phyloP scores from a whole-genome alignment of 768 basidiomycete genomes.

The Mycena amicta region DNA sequence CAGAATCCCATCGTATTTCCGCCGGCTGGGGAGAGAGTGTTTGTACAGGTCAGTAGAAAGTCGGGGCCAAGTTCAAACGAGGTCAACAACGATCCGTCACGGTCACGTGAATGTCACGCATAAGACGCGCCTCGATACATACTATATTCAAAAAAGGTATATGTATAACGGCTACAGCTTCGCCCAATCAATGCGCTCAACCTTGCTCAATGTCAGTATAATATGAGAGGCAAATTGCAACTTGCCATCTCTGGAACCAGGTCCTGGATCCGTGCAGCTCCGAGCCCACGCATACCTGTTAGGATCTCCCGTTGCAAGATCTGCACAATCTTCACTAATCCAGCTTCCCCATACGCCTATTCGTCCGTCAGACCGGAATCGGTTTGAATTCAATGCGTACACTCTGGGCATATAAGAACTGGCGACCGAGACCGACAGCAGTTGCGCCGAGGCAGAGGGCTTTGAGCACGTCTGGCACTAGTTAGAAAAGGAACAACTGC shows the following conservation, averaged over 20 bases:
- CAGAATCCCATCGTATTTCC: constrained; percentile 72
- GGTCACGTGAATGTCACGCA: neutral
- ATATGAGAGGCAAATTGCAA: neutral
- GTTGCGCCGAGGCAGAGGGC: constrained; percentile 87
- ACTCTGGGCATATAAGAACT: constrained; percentile 86
- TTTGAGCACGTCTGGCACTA: constrained; percentile 74
- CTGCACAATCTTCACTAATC: constrained; percentile 64
- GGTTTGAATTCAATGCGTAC: no score
- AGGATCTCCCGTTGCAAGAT: constrained; percentile 80
- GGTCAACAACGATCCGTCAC: neutral
- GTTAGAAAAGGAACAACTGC: neutral
- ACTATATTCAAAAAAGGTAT: neutral
- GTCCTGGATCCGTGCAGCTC: constrained; percentile 64
- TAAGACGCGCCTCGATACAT: constrained; percentile 30
- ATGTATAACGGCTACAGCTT: constrained; percentile 30
- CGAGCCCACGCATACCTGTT: constrained; percentile 74
- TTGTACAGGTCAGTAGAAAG: no score
- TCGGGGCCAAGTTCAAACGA: no score
- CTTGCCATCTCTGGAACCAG: constrained; percentile 76
- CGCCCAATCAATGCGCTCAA: constrained; percentile 73
- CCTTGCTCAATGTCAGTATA: constrained; percentile 34
- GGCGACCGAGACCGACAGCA: constrained; percentile 83
- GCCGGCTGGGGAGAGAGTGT: neutral
- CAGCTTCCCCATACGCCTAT: constrained; percentile 76
- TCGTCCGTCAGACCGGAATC: no score